Base-by-base conservation (phyloP, 208 protist genomes). In the Tritrichomonas musculus region DNA sequence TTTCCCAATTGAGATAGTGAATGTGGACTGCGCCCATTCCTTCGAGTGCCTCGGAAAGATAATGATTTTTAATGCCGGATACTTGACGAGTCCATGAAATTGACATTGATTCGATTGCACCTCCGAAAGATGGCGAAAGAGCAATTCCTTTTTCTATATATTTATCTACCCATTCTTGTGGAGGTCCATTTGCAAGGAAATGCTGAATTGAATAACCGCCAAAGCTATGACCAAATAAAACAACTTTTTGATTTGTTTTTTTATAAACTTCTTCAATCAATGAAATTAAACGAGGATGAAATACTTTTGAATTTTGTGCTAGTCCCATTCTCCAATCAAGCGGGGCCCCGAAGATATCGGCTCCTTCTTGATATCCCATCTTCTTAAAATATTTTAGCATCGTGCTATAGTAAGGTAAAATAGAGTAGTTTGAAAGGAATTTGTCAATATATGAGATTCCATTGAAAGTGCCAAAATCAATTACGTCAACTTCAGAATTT, bases 381-480 rank as follows among this genome's bases (percentile, higher is more conserved):
- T 30, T 13, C 57, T 60, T 60, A 14, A 88, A 57, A n/a, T 57
- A 88, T 57, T 88, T 47, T 57, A 88, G 33, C n/a, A n/a, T n/a
- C n/a, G n/a, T n/a, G n/a, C 1, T 57, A 14, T 33, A 22, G 20
- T 3, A 1, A 41, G 22, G 57, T 57, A 39, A 27, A 57, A 4
- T 88, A 41, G 5, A 88, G 53, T 3, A 88, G 27, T 44, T 88
- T 44, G 2, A 5, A 57, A 39, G 47, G 17, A 88, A 20, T 8
- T 47, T 47, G n/a, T n/a, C n/a, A n/a, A n/a, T n/a, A n/a, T n/a
- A n/a, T n/a, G n/a, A n/a, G n/a, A n/a, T n/a, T n/a, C 64, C 64
- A 39, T 88, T 47, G 39, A 88, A 41, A 88, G 47, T 47, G 20
- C 77, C 77, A 88, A 57, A 88, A 57, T 88, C 77, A 33, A 57